Base-by-base conservation (phyloP, 345 rosid species). In the Triadica sebifera region DNA sequence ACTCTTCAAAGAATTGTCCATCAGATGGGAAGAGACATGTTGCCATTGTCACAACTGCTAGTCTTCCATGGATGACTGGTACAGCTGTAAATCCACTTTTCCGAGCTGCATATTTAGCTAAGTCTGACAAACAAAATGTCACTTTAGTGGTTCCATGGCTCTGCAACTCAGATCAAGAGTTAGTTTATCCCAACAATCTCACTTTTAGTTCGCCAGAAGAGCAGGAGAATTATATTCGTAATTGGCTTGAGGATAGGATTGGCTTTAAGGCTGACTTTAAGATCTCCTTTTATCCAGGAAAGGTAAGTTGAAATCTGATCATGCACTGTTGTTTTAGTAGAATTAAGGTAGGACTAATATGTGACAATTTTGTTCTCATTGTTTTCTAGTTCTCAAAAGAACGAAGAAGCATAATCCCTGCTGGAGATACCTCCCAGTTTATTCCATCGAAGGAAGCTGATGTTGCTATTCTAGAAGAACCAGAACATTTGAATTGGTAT, bases 51-150 rank as follows among this genome's bases (percentile, higher is more conserved):
- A 92, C 96, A 47, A 94, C 99, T 76, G 98, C 98, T 56, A 95
- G 99, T 82, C 98, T 95, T 81, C 99, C 99, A 34, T 95, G 99
- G 99, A 93, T 95, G 99, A 95, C 98, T 8, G 99, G 99, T 78
- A 95, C 99, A 71, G 99, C 99, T 77, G 92, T 95, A 69, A 95
- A 95, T 81, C 98, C 99, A 17, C 87, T 95, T 72, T 93, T 93
- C 69, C 87, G 98, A 69, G 99, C 99, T 10, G 99, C 98, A 13
- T 95, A 84, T 85, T 81, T 95, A 63, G 88, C 99, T 8, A 88
- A 89, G 74, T 87, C 93, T 69, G 99, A 85, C 57, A 87, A 84
- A 73, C 96, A 88, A 84, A 91, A 91, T 52, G 98, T 95, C 74
- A 95, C 99, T 0, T 87, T 95, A 25, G 84, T 95, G 83, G 97